A percentile compares a stretch with the other conserved stretches of the same genome.
phyloP scores from a whole-genome alignment of 208 protist genomes.

The Crithidia bombi region DNA sequence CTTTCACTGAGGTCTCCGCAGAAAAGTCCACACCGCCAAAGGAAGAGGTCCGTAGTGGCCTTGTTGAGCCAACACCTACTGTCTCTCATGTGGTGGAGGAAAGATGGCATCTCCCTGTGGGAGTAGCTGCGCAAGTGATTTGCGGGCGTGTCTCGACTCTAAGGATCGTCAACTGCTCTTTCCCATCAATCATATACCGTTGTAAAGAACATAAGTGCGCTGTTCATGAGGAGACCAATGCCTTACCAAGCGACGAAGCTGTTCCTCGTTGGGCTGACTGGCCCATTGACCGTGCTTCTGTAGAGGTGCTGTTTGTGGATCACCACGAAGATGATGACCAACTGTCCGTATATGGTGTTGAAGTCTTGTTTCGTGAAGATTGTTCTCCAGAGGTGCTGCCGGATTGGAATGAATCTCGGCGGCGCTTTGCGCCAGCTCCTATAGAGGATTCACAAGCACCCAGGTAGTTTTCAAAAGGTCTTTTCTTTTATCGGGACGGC shows the following conservation, averaged over 20 bases:
- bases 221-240: neutral
- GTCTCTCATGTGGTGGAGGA: neutral
- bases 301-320: slow-evolving; percentile 29
- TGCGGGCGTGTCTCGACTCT: neutral
- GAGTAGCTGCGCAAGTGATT: slow-evolving; percentile 6
- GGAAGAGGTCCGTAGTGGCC: neutral
- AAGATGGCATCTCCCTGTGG: slow-evolving; percentile 10
- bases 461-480: neutral
- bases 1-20: neutral
- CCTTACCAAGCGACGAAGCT: neutral
- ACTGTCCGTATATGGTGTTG: slow-evolving; percentile 10
- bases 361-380: slow-evolving; percentile 13
- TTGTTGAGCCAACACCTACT: neutral
- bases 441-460: neutral
- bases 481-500: neutral
- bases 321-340: slow-evolving; percentile 27
- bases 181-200: neutral
- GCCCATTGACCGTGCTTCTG: slow-evolving; percentile 3
- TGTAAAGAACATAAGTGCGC: too few species aligned
- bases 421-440: slow-evolving; percentile 16
- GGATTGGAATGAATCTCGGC: slow-evolving; percentile 15
- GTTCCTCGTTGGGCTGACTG: neutral
- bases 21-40: neutral
- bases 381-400: slow-evolving; percentile 2
- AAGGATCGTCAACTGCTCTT: neutral